Conservation (phyloP, 306 rosid genomes). For the Benincasa hispida region DNA sequence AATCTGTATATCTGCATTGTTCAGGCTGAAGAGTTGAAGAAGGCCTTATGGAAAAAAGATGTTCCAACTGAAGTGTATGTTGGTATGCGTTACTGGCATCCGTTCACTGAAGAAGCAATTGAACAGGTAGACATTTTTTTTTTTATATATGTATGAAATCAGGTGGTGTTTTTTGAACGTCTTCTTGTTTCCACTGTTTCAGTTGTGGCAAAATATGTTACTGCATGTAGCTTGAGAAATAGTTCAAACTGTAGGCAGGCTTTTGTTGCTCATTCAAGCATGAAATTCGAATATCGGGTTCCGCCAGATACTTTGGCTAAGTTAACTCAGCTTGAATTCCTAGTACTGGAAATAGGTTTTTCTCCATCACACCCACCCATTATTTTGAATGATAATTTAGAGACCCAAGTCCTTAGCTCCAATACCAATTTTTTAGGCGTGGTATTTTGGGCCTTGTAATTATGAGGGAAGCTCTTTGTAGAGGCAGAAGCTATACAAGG, state of each 20-base stretch:
- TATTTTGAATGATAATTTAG: background rate
- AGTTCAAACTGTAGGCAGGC: background rate
- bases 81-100: slow-evolving; percentile 99
- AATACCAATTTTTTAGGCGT: background rate
- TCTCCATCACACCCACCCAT: background rate
- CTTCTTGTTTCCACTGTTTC: background rate
- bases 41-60: slow-evolving; percentile 57
- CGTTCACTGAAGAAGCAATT: slow-evolving; percentile 86
- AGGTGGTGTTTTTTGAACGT: slow-evolving; percentile 1
- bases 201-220: background rate
- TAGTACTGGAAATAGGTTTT: background rate
- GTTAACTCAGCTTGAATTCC: background rate
- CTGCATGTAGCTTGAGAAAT: background rate
- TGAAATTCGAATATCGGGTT: background rate
- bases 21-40: slow-evolving; percentile 65
- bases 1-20: background rate
- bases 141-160: background rate
- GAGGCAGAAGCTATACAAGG: background rate
- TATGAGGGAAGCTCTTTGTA: background rate
- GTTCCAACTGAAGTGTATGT: slow-evolving; percentile 73
- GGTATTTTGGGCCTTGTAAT: background rate
- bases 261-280: background rate
- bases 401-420: background rate
- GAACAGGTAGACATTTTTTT: slow-evolving; percentile 33
- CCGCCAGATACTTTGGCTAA: background rate